Conservation (phyloP, 768 basidiomycete species). For the Hericium rajendrae region DNA sequence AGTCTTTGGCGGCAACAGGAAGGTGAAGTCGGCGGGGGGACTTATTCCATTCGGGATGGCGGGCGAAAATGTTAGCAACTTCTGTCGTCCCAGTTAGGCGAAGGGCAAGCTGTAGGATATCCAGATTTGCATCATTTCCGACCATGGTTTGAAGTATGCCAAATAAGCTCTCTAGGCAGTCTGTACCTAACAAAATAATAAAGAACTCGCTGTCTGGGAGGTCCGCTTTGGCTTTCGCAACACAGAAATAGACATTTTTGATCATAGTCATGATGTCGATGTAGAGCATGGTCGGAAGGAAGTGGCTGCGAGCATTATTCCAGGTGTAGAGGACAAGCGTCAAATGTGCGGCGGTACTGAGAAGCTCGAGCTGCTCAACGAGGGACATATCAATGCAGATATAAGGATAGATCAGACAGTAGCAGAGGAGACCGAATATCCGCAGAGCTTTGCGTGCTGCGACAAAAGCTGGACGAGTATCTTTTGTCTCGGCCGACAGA, state of each 20-base stretch:
- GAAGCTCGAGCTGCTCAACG: neutral
- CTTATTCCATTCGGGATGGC: conserved; percentile 30
- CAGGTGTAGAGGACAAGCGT: neutral
- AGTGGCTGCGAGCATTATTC: neutral
- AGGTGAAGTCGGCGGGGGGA: conserved; percentile 23
- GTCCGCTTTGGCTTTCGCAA: conserved; percentile 15
- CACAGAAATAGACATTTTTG: conserved; percentile 17
- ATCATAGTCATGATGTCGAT: conserved; percentile 14
- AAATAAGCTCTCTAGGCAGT: conserved; percentile 11
- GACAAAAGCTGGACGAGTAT: no score
- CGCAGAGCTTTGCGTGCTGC: neutral
- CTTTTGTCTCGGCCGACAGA: neutral
- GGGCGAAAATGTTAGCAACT: conserved; percentile 25
- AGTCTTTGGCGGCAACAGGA: neutral
- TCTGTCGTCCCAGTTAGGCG: conserved; percentile 24
- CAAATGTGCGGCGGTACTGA: neutral
- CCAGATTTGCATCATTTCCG: conserved; percentile 15
- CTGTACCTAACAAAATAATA: conserved; percentile 1
- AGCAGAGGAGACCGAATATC: neutral
- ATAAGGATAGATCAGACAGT: neutral
- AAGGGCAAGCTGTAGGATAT: conserved; percentile 17
- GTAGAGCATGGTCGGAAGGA: conserved; percentile 11
- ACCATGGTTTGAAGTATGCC: conserved; percentile 17
- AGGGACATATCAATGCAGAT: neutral
- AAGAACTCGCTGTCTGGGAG: conserved; percentile 3